These are phyloP conservation scores for Malassezia globosa DNA, from an alignment of 1,284 basidiomycete species.

Conservation along the genomic window DNA sequence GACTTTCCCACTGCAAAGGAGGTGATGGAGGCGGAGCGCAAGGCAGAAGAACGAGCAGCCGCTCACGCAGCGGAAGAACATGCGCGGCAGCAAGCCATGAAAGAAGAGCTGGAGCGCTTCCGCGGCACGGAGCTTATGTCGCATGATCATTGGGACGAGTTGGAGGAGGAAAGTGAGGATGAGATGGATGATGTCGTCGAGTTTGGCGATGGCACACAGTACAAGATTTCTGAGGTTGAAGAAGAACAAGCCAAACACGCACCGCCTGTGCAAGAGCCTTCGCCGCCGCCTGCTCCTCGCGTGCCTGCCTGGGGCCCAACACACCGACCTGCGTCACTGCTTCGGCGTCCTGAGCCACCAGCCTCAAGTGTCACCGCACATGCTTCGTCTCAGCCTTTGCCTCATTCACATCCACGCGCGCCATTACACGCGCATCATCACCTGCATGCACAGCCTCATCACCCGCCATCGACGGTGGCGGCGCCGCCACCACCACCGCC, in stretches of 20 bases:
- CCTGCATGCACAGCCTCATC: neutral
- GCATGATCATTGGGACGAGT: slow-evolving; percentile 44
- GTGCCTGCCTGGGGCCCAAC: slow-evolving; percentile 7
- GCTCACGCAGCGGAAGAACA: slow-evolving; percentile 26
- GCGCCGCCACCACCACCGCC: neutral
- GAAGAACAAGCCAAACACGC: slow-evolving; percentile 1
- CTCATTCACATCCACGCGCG: too few species aligned
- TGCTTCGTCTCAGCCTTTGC: neutral
- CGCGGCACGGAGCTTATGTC: slow-evolving; percentile 29
- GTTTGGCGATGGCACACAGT: slow-evolving; percentile 44
- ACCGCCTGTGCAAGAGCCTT: too few species aligned
- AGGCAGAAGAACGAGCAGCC: slow-evolving; percentile 35
- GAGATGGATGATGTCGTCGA: slow-evolving; percentile 43
- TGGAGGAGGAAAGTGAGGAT: slow-evolving; percentile 40
- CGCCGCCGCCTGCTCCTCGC: neutral
- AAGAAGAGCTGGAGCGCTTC: slow-evolving; percentile 40
- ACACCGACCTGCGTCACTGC: neutral
- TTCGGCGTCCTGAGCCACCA: neutral
- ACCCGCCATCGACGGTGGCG: neutral
- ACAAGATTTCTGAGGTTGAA: slow-evolving; percentile 36
- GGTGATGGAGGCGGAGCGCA: slow-evolving; percentile 31
- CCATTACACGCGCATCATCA: neutral
- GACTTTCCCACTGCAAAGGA: slow-evolving; percentile 46
- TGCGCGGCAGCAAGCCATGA: slow-evolving; percentile 21
- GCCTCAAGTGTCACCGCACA: neutral